Evolutionary conservation across 2,329 filamentous ascomycete genomes (phyloP).

Genomic region (Colletotrichum lini): DNA sequence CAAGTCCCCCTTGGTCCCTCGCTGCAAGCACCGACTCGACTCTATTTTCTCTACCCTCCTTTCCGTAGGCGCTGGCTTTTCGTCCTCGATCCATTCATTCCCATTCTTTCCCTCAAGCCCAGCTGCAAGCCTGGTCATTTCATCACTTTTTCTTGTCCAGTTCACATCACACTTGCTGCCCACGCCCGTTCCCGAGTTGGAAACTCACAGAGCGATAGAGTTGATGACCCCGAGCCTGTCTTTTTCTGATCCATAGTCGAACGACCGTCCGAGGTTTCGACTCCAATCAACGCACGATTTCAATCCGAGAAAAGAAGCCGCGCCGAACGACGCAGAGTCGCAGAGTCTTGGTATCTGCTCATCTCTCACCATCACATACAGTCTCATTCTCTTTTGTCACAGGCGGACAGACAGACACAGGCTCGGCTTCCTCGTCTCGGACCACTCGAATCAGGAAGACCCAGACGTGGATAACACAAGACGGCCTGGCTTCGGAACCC

Average conservation of each 20-base stretch:
- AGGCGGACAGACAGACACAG: constrained; percentile 18
- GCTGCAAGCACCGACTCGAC: constrained; percentile 31
- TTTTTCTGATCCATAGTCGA: constrained; percentile 40
- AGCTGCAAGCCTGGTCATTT: constrained; percentile 43
- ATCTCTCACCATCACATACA: constrained; percentile 15
- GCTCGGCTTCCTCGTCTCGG: constrained; percentile 17
- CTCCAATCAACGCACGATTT: constrained; percentile 41
- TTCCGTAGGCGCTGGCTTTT: constrained; percentile 48
- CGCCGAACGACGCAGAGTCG: constrained; percentile 36
- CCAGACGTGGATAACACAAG: constrained; percentile 21
- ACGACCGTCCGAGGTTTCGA: constrained; percentile 35
- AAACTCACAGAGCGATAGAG: constrained; percentile 19
- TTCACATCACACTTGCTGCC: constrained; percentile 21
- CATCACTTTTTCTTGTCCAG: constrained; percentile 37
- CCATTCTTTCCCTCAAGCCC: constrained; percentile 37
- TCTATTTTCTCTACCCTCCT: constrained; percentile 43
- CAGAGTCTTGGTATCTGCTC: constrained; percentile 32
- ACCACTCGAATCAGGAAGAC: constrained; percentile 5
- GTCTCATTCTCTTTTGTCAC: constrained; percentile 22
- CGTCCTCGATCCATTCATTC: constrained; percentile 48
- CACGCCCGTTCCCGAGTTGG: constrained; percentile 7
- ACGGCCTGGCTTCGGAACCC: constrained; percentile 34
- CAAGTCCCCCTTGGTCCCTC: constrained; percentile 35
- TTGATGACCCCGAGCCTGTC: constrained; percentile 30
- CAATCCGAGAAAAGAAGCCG: constrained; percentile 26